phyloP scores from a whole-genome alignment of 441 rosid genomes.

The Arabidopsis hybrid region DNA sequence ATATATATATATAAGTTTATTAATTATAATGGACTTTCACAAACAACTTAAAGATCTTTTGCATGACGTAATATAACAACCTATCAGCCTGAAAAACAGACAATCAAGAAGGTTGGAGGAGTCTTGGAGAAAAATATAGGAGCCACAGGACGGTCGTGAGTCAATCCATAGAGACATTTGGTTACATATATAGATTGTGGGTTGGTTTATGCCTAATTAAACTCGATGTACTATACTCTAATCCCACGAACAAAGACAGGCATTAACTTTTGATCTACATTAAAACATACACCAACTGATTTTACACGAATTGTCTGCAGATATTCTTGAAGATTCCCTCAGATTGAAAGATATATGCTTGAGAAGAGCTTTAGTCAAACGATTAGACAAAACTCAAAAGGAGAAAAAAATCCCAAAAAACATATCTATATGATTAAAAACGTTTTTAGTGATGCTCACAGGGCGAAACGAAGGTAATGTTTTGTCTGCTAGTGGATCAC shows the following conservation, averaged over 20 bases:
- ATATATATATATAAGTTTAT: no score
- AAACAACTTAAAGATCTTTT: background rate
- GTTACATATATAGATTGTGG: background rate
- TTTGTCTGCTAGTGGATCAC: conserved; percentile 15
- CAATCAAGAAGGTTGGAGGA: background rate
- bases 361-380: conserved; percentile 4
- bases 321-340: conserved; percentile 13
- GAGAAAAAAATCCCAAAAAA: background rate
- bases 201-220: conserved; percentile 4
- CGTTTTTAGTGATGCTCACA: conserved; percentile 19
- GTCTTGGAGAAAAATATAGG: background rate
- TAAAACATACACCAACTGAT: background rate
- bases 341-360: background rate
- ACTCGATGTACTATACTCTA: background rate
- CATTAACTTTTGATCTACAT: background rate
- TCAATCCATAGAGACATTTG: background rate
- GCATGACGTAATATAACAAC: background rate
- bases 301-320: background rate
- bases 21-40: background rate
- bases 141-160: background rate
- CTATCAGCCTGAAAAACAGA: background rate
- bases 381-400: background rate
- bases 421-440: conserved; percentile 6
- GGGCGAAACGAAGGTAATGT: background rate
- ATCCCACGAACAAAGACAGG: background rate